These are phyloP conservation scores for Orobanche coerulescens DNA, from an alignment of 257 asterid species.

Conservation along the genomic window DNA sequence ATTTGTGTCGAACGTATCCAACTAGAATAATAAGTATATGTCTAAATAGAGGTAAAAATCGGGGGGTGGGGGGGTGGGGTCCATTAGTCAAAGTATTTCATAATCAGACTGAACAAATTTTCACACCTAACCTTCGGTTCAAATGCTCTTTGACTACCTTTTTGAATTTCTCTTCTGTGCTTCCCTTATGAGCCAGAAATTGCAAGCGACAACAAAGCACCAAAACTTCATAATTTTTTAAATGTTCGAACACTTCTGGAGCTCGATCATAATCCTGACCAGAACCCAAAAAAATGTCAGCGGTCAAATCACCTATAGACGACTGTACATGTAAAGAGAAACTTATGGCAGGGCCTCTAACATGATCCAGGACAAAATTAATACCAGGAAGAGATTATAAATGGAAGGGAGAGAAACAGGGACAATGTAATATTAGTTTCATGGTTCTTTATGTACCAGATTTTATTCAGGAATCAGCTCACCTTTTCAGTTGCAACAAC, in stretches of 20 bases:
- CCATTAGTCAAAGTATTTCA: too few species aligned
- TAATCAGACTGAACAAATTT: not conserved
- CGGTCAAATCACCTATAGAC: not conserved
- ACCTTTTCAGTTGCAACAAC: slow-evolving; percentile 89
- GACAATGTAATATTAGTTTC: not conserved
- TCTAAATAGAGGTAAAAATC: too few species aligned
- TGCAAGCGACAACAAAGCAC: slow-evolving; percentile 66
- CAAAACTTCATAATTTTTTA: slow-evolving; percentile 49
- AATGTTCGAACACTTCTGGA: slow-evolving; percentile 39
- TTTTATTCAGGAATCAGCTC: slow-evolving; percentile 17
- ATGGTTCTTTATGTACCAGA: not conserved
- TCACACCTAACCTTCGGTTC: slow-evolving; percentile 2
- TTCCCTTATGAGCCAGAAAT: slow-evolving; percentile 38
- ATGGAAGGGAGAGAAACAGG: not conserved
- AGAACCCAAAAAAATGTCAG: slow-evolving; percentile 1
- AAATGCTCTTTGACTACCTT: slow-evolving; percentile 36
- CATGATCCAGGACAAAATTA: not conserved
- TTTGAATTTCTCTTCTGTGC: slow-evolving; percentile 47
- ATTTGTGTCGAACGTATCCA: too few species aligned
- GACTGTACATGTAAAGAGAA: not conserved
- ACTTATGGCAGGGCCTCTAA: not conserved
- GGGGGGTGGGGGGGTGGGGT: too few species aligned
- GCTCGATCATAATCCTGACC: slow-evolving; percentile 81
- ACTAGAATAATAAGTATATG: too few species aligned
- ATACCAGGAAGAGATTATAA: not conserved